Evolutionary conservation across 139 green algal genomes (phyloP).

Genomic region (Coelastrella sp.): DNA sequence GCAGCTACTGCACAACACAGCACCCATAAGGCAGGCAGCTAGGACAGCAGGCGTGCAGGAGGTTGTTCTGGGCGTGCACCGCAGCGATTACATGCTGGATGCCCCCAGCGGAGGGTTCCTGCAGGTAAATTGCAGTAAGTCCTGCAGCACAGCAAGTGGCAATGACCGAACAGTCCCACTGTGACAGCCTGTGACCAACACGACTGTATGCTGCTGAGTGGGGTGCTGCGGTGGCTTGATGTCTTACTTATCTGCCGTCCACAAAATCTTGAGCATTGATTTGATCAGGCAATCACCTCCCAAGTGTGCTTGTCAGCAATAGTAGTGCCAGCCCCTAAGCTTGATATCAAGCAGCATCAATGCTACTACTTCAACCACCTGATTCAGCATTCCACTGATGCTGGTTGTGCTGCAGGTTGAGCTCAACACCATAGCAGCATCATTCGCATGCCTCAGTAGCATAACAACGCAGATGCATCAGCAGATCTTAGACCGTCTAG

Average conservation of each 20-base stretch:
- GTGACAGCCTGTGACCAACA: no score
- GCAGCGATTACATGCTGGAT: constrained; percentile 99
- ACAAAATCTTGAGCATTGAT: no score
- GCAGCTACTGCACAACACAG: constrained; percentile 42
- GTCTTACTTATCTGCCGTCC: background rate
- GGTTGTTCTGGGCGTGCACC: constrained; percentile 85
- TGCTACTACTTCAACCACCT: no score
- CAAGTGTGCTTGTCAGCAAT: no score
- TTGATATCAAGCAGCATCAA: no score
- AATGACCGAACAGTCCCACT: no score
- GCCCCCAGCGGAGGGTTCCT: constrained; percentile 82
- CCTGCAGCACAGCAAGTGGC: no score
- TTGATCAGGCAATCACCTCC: no score
- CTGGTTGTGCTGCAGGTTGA: constrained; percentile 83
- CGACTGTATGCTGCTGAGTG: no score
- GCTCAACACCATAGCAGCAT: constrained; percentile 98
- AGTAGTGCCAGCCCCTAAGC: no score
- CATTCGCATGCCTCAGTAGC: constrained; percentile 89
- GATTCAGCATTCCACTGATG: no score
- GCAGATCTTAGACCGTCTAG: constrained; percentile 47
- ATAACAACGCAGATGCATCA: constrained; percentile 78
- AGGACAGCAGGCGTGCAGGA: constrained; percentile 43
- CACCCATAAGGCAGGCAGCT: background rate
- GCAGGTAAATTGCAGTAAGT: constrained; percentile 65
- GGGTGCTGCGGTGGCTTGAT: background rate